These are phyloP conservation scores for Acanthamoeba sp. DNA, from an alignment of 208 protist genomes.

Conservation along the genomic window DNA sequence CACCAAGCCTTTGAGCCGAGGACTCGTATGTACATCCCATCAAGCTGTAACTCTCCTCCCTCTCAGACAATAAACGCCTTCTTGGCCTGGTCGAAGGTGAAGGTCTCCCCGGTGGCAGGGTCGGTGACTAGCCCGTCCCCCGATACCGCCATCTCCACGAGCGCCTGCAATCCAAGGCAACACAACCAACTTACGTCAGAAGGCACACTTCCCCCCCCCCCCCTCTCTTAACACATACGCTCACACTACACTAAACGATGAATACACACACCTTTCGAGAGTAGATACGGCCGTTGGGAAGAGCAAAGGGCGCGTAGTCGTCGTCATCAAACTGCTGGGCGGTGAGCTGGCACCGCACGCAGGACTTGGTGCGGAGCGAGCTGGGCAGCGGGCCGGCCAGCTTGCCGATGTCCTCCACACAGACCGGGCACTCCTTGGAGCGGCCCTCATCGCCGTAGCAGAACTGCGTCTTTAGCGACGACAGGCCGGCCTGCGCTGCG, in stretches of 20 bases:
- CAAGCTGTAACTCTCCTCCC: no score
- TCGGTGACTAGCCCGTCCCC: neutral
- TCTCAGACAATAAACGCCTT: constrained; percentile 64
- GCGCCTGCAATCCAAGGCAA: neutral
- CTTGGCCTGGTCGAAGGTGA: constrained; percentile 18
- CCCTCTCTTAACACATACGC: neutral
- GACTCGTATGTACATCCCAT: no score
- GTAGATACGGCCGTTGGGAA: constrained; percentile 80
- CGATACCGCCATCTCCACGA: neutral
- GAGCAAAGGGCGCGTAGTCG: constrained; percentile 76
- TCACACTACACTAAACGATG: neutral
- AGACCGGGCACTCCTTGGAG: constrained; percentile 37
- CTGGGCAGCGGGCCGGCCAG: constrained; percentile 61
- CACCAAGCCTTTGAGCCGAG: no score
- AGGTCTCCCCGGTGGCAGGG: constrained; percentile 15
- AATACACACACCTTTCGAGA: constrained; percentile 1
- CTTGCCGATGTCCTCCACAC: constrained; percentile 33
- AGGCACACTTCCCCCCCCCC: no score
- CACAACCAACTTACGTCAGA: neutral
- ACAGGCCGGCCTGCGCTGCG: constrained; percentile 59
- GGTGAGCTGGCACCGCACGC: constrained; percentile 76
- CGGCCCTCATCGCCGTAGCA: constrained; percentile 19
- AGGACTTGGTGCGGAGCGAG: constrained; percentile 69
- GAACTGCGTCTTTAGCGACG: constrained; percentile 69
- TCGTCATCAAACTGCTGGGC: constrained; percentile 76